These are phyloP conservation scores for Infundibulicybe gibba DNA, from an alignment of 768 basidiomycete species.

Conservation along the genomic window DNA sequence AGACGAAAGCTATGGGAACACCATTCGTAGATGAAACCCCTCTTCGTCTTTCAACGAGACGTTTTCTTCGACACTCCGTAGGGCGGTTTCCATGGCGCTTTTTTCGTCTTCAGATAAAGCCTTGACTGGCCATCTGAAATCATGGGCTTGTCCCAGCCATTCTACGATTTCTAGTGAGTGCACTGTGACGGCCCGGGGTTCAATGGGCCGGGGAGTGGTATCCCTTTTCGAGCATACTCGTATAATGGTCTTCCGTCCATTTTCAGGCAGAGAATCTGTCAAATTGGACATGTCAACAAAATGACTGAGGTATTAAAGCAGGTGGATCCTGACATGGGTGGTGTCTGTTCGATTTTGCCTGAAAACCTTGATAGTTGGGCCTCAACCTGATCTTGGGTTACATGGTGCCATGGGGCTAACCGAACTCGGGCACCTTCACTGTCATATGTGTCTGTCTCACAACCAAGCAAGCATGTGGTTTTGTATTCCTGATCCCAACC, in stretches of 20 bases:
- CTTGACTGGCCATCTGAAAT: constrained; percentile 74
- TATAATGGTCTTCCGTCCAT: constrained; percentile 97
- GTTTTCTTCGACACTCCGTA: constrained; percentile 44
- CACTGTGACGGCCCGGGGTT: constrained; percentile 77
- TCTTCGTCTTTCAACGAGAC: constrained; percentile 35
- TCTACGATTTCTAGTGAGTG: constrained; percentile 74
- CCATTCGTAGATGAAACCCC: constrained; percentile 26
- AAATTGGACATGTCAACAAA: constrained; percentile 5
- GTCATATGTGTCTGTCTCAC: constrained; percentile 94
- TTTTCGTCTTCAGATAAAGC: constrained; percentile 66
- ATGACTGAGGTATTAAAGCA: not conserved
- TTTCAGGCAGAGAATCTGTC: constrained; percentile 94
- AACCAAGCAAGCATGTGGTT: constrained; percentile 88
- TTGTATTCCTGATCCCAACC: constrained; percentile 76
- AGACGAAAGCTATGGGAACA: constrained; percentile 73
- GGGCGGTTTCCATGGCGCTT: constrained; percentile 61
- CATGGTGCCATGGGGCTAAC: constrained; percentile 75
- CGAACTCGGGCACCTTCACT: constrained; percentile 82
- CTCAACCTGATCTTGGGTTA: constrained; percentile 77
- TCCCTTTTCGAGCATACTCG: constrained; percentile 91
- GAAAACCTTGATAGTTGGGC: constrained; percentile 65
- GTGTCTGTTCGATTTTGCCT: constrained; percentile 86
- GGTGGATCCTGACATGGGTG: constrained; percentile 71
- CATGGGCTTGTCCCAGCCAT: constrained; percentile 77
- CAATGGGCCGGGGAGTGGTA: constrained; percentile 95